Evolutionary conservation across 441 rosid genomes (phyloP).

Genomic region (Gossypium davidsonii): DNA sequence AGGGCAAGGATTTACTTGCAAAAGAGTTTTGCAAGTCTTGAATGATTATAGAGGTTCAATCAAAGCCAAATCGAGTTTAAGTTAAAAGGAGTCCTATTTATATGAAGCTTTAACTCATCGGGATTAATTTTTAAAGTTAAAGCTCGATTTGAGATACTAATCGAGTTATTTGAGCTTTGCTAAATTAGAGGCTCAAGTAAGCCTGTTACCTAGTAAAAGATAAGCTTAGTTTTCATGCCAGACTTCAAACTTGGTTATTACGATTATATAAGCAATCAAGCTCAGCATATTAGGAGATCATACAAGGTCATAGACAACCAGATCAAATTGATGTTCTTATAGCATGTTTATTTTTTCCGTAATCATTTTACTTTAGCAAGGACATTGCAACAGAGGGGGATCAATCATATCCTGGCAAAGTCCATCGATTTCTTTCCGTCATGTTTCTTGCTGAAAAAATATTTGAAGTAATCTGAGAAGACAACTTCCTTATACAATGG

Average conservation of each 20-base stretch:
- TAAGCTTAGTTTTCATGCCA: background rate
- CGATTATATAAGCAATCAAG: background rate
- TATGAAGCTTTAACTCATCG: background rate
- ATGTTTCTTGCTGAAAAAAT: constrained; percentile 30
- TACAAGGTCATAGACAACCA: too few relatives aligned
- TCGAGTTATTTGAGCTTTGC: background rate
- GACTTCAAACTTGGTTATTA: background rate
- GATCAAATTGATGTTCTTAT: background rate
- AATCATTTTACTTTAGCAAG: background rate
- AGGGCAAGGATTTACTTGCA: too few relatives aligned
- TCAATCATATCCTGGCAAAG: constrained; percentile 17
- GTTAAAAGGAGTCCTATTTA: background rate
- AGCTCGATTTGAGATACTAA: background rate
- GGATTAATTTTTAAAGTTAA: background rate
- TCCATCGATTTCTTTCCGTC: constrained; percentile 38
- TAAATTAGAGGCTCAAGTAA: background rate
- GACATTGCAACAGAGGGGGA: background rate
- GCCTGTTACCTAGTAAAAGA: background rate
- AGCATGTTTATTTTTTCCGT: background rate
- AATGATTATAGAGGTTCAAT: background rate
- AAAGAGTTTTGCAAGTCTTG: too few relatives aligned
- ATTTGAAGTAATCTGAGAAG: constrained; percentile 32
- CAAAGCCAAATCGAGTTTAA: background rate
- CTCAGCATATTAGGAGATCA: background rate
- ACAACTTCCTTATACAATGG: constrained; percentile 27